Conservation (phyloP, 1,139 yeast species). For the Candida frijolesensis region DNA sequence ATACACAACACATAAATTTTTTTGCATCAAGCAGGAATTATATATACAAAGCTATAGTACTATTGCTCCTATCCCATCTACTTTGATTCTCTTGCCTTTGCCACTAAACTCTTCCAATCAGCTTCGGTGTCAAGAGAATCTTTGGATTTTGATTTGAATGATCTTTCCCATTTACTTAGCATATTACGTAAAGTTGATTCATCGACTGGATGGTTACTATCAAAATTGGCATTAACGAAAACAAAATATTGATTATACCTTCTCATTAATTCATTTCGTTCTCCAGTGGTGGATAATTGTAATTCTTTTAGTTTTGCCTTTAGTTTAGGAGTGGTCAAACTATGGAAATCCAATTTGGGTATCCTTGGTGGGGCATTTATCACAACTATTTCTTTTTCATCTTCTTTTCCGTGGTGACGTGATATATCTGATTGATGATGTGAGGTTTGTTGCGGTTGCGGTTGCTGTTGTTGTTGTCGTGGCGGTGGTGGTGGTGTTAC, state of each 20-base stretch:
- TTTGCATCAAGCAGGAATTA: too few relatives aligned
- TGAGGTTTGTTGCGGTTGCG: not conserved
- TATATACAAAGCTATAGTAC: too few relatives aligned
- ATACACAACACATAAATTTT: too few relatives aligned
- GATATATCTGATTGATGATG: too few relatives aligned
- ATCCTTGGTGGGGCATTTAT: conserved; percentile 24
- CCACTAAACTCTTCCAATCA: not conserved
- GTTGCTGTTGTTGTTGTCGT: not conserved
- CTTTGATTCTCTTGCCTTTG: not conserved
- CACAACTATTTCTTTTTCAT: not conserved
- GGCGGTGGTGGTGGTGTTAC: conserved; percentile 4
- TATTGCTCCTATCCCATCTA: not conserved
- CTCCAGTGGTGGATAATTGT: conserved; percentile 64
- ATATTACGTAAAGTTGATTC: conserved; percentile 56
- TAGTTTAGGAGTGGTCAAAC: conserved; percentile 61
- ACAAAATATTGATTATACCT: conserved; percentile 80
- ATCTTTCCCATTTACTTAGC: conserved; percentile 69
- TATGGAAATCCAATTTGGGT: conserved; percentile 64
- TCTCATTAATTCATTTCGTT: conserved; percentile 62
- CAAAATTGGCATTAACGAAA: conserved; percentile 81
- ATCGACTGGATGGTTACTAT: conserved; percentile 67
- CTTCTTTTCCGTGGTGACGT: not conserved
- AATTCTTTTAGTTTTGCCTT: conserved; percentile 59
- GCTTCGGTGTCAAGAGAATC: conserved; percentile 2
- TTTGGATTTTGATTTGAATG: conserved; percentile 1